Conservation (phyloP, 192 early-diverging fungal genomes). For the Jimgerdemannia flammicorona region DNA sequence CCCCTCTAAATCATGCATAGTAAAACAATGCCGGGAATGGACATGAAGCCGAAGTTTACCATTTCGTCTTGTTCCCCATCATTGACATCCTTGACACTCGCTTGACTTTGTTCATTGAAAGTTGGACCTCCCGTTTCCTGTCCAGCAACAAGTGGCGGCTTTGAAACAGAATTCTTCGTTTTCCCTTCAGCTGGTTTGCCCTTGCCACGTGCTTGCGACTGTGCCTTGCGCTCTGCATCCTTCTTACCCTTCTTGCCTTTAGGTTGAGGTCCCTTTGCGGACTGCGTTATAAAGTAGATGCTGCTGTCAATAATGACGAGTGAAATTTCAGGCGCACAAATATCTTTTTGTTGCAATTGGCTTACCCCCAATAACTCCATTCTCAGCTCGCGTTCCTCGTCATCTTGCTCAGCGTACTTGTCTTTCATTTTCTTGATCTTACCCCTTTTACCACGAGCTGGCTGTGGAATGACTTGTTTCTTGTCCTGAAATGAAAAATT, state of each 20-base stretch:
- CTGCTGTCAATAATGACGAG: neutral
- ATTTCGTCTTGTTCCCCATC: neutral
- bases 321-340: neutral
- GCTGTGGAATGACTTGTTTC: conserved; percentile 8
- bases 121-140: conserved; percentile 3
- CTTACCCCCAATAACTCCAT: conserved; percentile 76
- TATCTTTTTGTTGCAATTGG: neutral
- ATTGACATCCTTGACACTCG: neutral
- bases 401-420: conserved; percentile 94
- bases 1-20: too few species aligned
- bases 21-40: neutral
- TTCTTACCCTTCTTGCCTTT: conserved; percentile 74
- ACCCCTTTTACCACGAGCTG: conserved; percentile 79
- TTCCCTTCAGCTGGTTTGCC: conserved; percentile 19
- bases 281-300: conserved; percentile 29
- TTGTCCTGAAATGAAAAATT: neutral
- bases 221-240: conserved; percentile 43
- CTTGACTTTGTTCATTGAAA: neutral
- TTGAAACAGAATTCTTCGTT: neutral
- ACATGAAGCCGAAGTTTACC: neutral
- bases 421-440: conserved; percentile 91
- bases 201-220: conserved; percentile 18
- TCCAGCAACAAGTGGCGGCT: neutral
- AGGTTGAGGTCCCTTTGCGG: conserved; percentile 62
- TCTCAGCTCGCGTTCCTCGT: conserved; percentile 82